Evolutionary conservation across 2,329 filamentous ascomycete species (phyloP), one percentile per base, ranked within the genome.

Genomic region (Apiospora phragmitis): DNA sequence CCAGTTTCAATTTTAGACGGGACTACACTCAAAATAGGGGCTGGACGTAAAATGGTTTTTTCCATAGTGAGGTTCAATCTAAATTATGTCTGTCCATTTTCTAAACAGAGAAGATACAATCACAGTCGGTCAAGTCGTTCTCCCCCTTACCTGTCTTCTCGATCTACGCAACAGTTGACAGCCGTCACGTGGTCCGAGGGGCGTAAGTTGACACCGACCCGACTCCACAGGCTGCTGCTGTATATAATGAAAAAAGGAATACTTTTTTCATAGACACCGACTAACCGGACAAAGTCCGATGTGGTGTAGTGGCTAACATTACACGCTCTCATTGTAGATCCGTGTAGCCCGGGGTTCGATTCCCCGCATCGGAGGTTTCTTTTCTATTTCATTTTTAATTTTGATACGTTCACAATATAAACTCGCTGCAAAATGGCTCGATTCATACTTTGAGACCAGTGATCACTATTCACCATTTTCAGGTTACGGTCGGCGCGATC

Each of bases 271-370:
- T 6, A 38, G 1, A 38, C 38, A 38, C 2, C 38, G 12, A 6
- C 7, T 7, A 38, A 9, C 4, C 38, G 8, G 38, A 45, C 5
- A n/a, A n/a, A 62, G 71, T 79, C 78, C 78, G 78, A 79, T 79
- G 78, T 78, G 81, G 77, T 79, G 76, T 77, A 77, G 76, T 79
- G 78, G 78, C 74, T 74, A 79, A 80, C 78, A 80, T 80, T 77
- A 78, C 76, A 78, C 77, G 78, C 78, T 80, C 78, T 80, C 78
- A 79, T 70, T 43, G 5, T 8, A 18, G 42, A 38, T 38, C 74
- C 74, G 75, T 74, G 72, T 74, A 75, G 76, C 75, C 72, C 75
- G 74, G 75, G 76, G 76, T 77, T 77, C 75, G 75, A 77, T 76
- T 76, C 76, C 76, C 75, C 74, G 76, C 72, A 74, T 76, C 75